A percentile compares a stretch with the other conserved stretches of the same genome.
phyloP scores from a whole-genome alignment of 352 stramenopile species.

The Phytophthora ramorum region DNA sequence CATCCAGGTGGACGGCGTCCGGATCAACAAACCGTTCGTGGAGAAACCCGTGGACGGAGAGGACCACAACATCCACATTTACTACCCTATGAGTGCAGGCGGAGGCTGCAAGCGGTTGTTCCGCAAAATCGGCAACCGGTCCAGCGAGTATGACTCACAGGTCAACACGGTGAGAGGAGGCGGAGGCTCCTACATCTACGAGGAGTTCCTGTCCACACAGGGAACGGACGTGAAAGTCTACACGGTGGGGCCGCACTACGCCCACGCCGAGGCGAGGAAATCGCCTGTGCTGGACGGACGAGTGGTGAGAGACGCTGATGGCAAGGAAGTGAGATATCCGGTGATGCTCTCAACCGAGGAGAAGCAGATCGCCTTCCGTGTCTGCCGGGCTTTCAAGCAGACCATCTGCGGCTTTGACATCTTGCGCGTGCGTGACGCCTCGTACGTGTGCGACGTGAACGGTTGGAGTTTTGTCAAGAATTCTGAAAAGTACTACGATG shows the following conservation, averaged over 20 bases:
- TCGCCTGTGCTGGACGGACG: conserved; percentile 98
- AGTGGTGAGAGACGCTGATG: conserved; percentile 96
- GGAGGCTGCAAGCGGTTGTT: conserved; percentile 99
- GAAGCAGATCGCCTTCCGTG: conserved; percentile 97
- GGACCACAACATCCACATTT: conserved; percentile 99
- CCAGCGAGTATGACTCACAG: conserved; percentile 95
- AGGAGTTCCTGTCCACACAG: conserved; percentile 99
- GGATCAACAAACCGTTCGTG: conserved; percentile 99
- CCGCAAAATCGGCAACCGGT: conserved; percentile 95
- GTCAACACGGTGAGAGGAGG: conserved; percentile 93
- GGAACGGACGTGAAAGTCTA: conserved; percentile 99
- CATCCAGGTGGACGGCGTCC: conserved; percentile 92
- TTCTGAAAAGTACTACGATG: conserved; percentile 99
- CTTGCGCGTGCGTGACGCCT: conserved; percentile 90
- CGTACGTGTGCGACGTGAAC: conserved; percentile 99
- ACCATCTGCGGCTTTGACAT: conserved; percentile 99
- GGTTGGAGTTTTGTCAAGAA: conserved; percentile 99
- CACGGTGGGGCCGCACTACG: conserved; percentile 98
- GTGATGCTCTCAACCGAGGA: conserved; percentile 98
- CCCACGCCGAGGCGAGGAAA: conserved; percentile 99
- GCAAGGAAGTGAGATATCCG: conserved; percentile 99
- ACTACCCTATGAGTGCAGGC: conserved; percentile 98
- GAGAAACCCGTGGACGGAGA: conserved; percentile 99
- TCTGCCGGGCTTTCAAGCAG: conserved; percentile 83
- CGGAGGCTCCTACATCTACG: conserved; percentile 96